Evolutionary conservation across 768 basidiomycete species (phyloP), one percentile per base, ranked within the genome.

Genomic region (Mycena olivaceomarginata): DNA sequence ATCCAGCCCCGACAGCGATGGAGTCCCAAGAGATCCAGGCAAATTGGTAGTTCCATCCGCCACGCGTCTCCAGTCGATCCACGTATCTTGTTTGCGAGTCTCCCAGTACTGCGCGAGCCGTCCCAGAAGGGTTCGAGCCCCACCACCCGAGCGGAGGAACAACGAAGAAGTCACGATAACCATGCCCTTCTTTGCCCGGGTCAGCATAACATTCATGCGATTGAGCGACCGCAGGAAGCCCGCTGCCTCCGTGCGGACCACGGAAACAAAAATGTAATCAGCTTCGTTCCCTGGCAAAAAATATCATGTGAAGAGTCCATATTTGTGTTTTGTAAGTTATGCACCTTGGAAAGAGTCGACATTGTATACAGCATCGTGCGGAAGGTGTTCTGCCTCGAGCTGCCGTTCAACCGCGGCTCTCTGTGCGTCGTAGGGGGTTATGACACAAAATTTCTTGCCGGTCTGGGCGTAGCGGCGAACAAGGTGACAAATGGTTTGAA

Each of bases 321-420:
- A 51, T 62, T 63, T 46, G 45, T 45, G 15, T 71, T 46, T 48
- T 74, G n/a, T 40, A 51, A n/a, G 31, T 31, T 62, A 48, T 9
- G 62, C 16, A 71, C 70, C 70, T 63, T 71, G 70, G 70, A 71
- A 71, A 67, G 89, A 90, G 78, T 92, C 91, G 16, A 92, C 86
- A 74, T 91, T 91, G 84, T 86, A 91, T 0, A 91, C 65, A 67
- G 43, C 45, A 20, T 71, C 37, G 46, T 89, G 60, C 45, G 60
- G 70, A 40, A 71, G 70, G 39, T 71, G 51, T 71, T 85, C 70
- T 20, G 37, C 45, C 22, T 71, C n/a, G 0, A 63, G 60, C 45
- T 63, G 70, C 4, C 60, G 70, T 71, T 71, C 70, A 22, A 71
- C 63, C 31, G 70, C 60, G 22, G 87, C 86, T 16, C 91, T 80